Base-by-base conservation (phyloP, 1,284 basidiomycete genomes). In the Ceratobasidium sp. region DNA sequence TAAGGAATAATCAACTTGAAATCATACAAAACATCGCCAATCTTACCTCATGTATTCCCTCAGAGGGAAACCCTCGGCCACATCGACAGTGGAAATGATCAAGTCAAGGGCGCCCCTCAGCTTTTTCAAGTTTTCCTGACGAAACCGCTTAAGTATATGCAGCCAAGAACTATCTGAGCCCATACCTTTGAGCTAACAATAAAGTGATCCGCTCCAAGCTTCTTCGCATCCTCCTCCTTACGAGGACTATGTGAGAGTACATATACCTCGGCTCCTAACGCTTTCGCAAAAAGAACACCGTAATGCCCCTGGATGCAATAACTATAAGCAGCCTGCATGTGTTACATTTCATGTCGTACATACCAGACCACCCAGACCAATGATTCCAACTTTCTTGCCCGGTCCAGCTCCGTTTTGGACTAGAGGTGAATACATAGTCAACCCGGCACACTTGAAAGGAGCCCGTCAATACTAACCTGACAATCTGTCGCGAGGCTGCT, bases 391-490 rank as follows among this genome's bases (percentile, higher is more conserved):
- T 74, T 85, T 86, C 82, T 87, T 89, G 26, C 89, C 89, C 2
- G 87, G 84, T 0, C 87, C 88, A 69, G 84, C 83, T 41, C 86
- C 86, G 79, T 89, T 86, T 52, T 86, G 83, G 62, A 85, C 83
- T 6, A 92, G 81, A 1, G 90, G 89, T 0, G 87, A 88, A 81
- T 83, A 91, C 48, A 88, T 85, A 8, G 90, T 91, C 26, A 91
- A 79, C 60, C 90, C 90, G 3, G 83, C 89, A 77, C 89, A 91
- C 72, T 72, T 41, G n/a, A n/a, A 39, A 61, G 6, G 5, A 26
- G 4, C 36, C 10, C n/a, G 45, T 60, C 48, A 65, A 34, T 16
- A 39, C 21, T 30, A 8, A 67, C 41, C 14, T 18, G 34, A 28
- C 45, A 77, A 79, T 74, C 21, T 26, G 26, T 43, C 5, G 39